Base-by-base conservation (phyloP, 768 basidiomycete species). In the Kwoniella botswanensis region DNA sequence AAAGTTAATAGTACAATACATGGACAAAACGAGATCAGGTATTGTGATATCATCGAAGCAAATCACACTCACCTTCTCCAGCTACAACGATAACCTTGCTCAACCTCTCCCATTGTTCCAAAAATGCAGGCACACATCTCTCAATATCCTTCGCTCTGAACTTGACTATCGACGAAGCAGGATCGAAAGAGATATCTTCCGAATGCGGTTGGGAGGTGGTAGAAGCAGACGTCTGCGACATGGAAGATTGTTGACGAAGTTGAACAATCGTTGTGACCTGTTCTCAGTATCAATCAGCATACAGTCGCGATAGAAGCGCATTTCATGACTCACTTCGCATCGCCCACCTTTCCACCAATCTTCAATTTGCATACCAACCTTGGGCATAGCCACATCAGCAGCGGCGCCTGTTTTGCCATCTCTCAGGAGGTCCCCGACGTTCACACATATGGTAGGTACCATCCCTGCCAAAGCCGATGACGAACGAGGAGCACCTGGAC, bases 41-140 rank as follows among this genome's bases (percentile, higher is more conserved):
- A 35, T 35, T 35, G 35, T 35, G 35, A 35, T 35, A 6, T 6
- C 35, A 21, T 57, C 22, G 60, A 58, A 24, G 43, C 10, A 35
- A 43, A 22, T 35, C 35, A 7, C 3, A 77, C 86, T 68, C 79
- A 92, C 93, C 89, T 85, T 94, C 92, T 70, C 93, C 88, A 13
- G 93, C 94, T 66, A 96, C 93, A 29, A 94, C 92, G 13, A 94
- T 92, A 88, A 94, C 93, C 84, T 94, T 95, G 21, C 92, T 93
- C 41, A 96, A 92, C 56, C 91, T 86, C 52, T 92, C 92, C 93
- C 94, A 96, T 82, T 94, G 93, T 78, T 94, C 92, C 74, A 93
- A 84, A 81, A 97, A 94, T 75, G 93, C 91, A 70, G 92, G 91
- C 21, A 97, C 92, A 77, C 93, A 95, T 9, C 89, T 90, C 74